Conservation (phyloP, 2,329 filamentous ascomycete genomes). For the Mollisia scopiformis region DNA sequence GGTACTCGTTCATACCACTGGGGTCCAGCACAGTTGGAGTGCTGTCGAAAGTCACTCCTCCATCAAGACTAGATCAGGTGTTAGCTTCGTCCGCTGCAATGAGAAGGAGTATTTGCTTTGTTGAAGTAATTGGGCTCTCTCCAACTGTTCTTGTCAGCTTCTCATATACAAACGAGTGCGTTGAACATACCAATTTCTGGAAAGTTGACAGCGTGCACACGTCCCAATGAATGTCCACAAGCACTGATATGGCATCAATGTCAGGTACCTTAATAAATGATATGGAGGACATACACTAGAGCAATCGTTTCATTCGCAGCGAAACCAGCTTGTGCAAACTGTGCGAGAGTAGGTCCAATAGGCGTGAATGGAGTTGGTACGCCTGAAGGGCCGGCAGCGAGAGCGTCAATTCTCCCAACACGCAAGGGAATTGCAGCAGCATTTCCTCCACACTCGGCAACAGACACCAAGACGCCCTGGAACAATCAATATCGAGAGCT, state of each 20-base stretch:
- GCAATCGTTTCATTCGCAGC: constrained; percentile 14
- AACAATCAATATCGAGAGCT: neutral
- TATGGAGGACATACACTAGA: constrained; percentile 13
- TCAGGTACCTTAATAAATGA: too few species aligned
- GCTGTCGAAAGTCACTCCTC: constrained; percentile 42
- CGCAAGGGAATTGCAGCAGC: constrained; percentile 9
- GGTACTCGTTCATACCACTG: constrained; percentile 51
- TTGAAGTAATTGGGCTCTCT: neutral
- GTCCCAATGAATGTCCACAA: constrained; percentile 25
- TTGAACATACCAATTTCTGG: constrained; percentile 17
- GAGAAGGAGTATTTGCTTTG: neutral
- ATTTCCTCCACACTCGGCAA: constrained; percentile 14
- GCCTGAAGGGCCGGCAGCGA: constrained; percentile 16
- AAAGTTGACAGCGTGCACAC: constrained; percentile 22
- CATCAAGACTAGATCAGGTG: constrained; percentile 5
- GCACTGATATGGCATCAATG: constrained; percentile 13
- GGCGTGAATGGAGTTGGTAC: constrained; percentile 19
- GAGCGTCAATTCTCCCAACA: constrained; percentile 21
- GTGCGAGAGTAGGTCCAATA: constrained; percentile 3
- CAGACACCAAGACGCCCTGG: constrained; percentile 10
- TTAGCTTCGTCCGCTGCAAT: neutral
- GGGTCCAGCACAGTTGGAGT: constrained; percentile 55
- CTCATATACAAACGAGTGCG: neutral
- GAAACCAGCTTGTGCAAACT: constrained; percentile 20
- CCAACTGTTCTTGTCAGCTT: neutral